A percentile compares a stretch with the other conserved stretches of the same genome.
phyloP scores from a whole-genome alignment of 352 stramenopile genomes.

The Peronosclerospora sorghi region DNA sequence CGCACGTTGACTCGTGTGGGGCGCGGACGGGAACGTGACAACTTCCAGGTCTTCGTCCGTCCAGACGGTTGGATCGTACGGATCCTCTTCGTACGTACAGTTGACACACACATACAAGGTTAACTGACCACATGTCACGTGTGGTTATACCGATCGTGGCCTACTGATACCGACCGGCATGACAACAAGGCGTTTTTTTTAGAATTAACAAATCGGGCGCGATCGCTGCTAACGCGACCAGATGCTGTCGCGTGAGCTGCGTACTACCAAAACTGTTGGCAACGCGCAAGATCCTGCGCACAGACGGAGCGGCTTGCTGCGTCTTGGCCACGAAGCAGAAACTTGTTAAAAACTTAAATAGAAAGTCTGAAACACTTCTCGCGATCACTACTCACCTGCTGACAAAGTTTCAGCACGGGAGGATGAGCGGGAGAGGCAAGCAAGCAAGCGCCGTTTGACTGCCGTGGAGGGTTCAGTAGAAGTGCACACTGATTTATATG shows the following conservation, averaged over 20 bases:
- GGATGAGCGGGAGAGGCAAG: no score
- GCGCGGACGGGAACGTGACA: conserved; percentile 44
- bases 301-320: conserved; percentile 28
- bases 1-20: conserved; percentile 47
- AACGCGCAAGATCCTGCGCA: conserved; percentile 47
- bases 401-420: no score
- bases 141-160: not conserved
- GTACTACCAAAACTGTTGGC: conserved; percentile 42
- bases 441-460: conserved; percentile 22
- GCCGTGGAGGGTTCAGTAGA: conserved; percentile 23
- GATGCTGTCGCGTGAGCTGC: conserved; percentile 24
- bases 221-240: conserved; percentile 30
- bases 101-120: no score
- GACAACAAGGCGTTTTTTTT: not conserved
- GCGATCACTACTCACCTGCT: conserved; percentile 38
- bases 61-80: conserved; percentile 21
- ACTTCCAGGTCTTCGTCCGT: conserved; percentile 31
- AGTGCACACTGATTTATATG: no score
- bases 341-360: no score
- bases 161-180: not conserved
- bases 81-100: conserved; percentile 24
- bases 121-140: not conserved
- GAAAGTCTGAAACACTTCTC: conserved; percentile 27
- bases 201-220: conserved; percentile 41
- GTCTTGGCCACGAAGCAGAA: conserved; percentile 58